Base-by-base conservation (phyloP, 768 basidiomycete genomes). In the Boletus patriciae region DNA sequence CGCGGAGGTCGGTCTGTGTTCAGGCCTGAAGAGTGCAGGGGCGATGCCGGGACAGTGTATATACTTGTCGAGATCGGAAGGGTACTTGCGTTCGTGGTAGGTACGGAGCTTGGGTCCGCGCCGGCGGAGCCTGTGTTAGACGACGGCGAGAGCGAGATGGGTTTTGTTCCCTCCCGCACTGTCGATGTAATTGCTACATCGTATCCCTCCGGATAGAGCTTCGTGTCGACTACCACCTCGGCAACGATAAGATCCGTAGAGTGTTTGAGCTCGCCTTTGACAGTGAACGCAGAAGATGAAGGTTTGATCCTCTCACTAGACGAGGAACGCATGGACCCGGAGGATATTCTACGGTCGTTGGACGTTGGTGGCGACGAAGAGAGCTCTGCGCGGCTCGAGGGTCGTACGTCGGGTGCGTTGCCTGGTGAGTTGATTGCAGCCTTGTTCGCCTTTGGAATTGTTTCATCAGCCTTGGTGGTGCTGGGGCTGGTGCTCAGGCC, bases 171-270 rank as follows among this genome's bases (percentile, higher is more conserved):
- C 56, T 77, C 75, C 48, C 79, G 74, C 59, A 79, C 69, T 23
- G 65, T 70, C 25, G 83, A 84, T 45, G 66, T 65, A 42, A 85
- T 65, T 4, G 67, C 59, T 27, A 90, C 76, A 27, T 79, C 76
- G 59, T 91, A 93, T n/a, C 91, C 91, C 41, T 80, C 78, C 0
- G 87, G 83, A 72, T 90, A 94, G 55, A 90, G 75, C 69, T 87
- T 88, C 52, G 89, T 85, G 72, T 94, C 92, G 27, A 93, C 79
- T 27, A 93, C 81, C 31, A 94, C 67, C 71, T 96, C 94, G 3
- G 83, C 83, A 18, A 94, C 83, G 19, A 93, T 72, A 45, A 93
- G 72, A 68, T 96, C 92, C 50, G 80, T 79, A n/a, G 78, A 73
- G 43, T 79, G 77, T 53, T 77, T 79, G 55, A 86, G 78, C 63